Evolutionary conservation across 805 yeast genomes (phyloP).

Genomic region (Suhomyces vadensis): DNA sequence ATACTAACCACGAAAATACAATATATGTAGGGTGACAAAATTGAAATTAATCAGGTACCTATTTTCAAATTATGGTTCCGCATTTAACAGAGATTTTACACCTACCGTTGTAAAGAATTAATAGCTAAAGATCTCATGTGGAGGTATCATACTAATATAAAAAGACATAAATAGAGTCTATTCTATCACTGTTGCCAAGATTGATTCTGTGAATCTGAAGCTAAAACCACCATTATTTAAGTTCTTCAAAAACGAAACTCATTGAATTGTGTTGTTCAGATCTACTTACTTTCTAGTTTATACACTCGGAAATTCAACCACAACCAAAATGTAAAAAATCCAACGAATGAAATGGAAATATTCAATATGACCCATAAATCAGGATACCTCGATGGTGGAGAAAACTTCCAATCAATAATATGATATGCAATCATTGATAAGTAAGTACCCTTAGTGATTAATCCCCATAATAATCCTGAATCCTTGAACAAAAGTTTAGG

Average conservation of each 20-base stretch:
- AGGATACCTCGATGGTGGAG: constrained; percentile 66
- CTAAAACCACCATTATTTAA: background rate
- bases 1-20: too few relatives aligned
- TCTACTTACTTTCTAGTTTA: constrained; percentile 6
- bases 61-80: too few relatives aligned
- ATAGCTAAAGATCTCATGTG: too few relatives aligned
- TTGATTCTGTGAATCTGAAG: too few relatives aligned
- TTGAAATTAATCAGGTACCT: too few relatives aligned
- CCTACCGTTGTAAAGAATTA: too few relatives aligned
- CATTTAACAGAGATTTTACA: too few relatives aligned
- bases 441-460: constrained; percentile 30
- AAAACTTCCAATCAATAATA: constrained; percentile 47
- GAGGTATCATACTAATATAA: too few relatives aligned
- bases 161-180: too few relatives aligned
- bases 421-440: constrained; percentile 53
- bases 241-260: background rate
- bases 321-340: constrained; percentile 74
- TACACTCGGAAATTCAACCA: constrained; percentile 65
- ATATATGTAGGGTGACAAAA: too few relatives aligned
- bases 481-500: constrained; percentile 12
- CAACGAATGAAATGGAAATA: constrained; percentile 69
- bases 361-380: constrained; percentile 86
- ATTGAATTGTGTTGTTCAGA: background rate
- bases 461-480: constrained; percentile 25
- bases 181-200: too few relatives aligned